Evolutionary conservation across 1,284 basidiomycete genomes (phyloP).

Genomic region (Ustilago tritici): DNA sequence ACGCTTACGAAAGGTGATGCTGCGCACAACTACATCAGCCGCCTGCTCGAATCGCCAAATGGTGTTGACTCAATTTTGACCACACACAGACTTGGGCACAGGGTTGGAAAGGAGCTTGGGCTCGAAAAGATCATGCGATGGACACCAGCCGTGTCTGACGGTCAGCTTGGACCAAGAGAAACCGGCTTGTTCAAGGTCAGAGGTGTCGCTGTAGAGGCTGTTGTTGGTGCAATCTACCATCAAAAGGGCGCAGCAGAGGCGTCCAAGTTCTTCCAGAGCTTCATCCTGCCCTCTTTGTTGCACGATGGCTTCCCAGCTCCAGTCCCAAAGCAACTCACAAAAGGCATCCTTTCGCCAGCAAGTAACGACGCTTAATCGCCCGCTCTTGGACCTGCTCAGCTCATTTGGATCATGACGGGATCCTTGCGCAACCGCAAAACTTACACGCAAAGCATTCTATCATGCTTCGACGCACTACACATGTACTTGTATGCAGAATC

Average conservation of each 20-base stretch:
- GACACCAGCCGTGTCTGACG: constrained; percentile 61
- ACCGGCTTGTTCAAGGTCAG: constrained; percentile 68
- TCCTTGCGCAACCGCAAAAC: not conserved
- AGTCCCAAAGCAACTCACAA: constrained; percentile 35
- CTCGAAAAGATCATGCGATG: constrained; percentile 69
- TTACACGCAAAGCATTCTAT: constrained; percentile 12
- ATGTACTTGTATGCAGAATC: constrained; percentile 42
- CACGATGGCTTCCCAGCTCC: constrained; percentile 37
- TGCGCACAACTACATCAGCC: constrained; percentile 42
- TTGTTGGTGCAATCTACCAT: constrained; percentile 69
- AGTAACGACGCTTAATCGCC: constrained; percentile 9
- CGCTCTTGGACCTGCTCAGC: not conserved
- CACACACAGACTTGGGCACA: constrained; percentile 63
- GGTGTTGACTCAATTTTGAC: constrained; percentile 52
- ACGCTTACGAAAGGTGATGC: constrained; percentile 14
- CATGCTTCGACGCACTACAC: constrained; percentile 21
- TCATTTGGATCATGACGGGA: not conserved
- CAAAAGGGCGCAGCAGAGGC: constrained; percentile 48
- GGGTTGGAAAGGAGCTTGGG: constrained; percentile 54
- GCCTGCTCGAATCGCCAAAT: constrained; percentile 42
- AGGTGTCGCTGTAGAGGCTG: constrained; percentile 66
- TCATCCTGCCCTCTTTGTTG: constrained; percentile 33
- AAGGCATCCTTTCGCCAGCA: constrained; percentile 7
- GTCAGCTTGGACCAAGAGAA: constrained; percentile 53
- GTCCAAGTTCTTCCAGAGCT: constrained; percentile 32